Evolutionary conservation across 2,329 filamentous ascomycete species (phyloP).

Genomic region (Aureobasidium musti): DNA sequence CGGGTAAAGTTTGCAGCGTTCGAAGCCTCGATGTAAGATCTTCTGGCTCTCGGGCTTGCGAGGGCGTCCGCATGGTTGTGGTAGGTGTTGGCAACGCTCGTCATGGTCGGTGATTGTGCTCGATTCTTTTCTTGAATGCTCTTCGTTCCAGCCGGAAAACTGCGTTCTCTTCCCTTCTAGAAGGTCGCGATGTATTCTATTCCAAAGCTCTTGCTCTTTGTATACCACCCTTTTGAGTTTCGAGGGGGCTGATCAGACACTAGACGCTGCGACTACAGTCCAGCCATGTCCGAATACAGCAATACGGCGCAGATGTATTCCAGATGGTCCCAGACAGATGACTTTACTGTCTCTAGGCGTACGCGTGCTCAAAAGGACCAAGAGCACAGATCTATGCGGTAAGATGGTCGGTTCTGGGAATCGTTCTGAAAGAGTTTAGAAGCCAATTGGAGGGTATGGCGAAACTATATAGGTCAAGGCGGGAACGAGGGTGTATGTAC

Average conservation of each 20-base stretch:
- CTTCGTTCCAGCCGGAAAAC: background rate
- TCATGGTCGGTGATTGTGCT: conserved; percentile 24
- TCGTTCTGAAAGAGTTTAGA: background rate
- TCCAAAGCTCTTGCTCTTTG: conserved; percentile 3
- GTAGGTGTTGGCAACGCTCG: conserved; percentile 13
- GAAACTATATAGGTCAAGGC: background rate
- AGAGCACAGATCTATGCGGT: background rate
- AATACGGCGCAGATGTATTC: background rate
- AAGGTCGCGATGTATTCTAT: background rate
- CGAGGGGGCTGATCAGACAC: background rate
- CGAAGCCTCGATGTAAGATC: conserved; percentile 1
- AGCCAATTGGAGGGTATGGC: background rate
- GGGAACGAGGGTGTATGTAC: background rate
- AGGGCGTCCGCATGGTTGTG: background rate
- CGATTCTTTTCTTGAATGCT: background rate
- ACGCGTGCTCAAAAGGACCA: background rate
- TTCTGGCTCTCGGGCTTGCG: conserved; percentile 9
- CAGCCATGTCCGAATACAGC: conserved; percentile 6
- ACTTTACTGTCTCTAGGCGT: background rate
- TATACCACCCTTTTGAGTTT: background rate
- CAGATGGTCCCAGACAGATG: background rate
- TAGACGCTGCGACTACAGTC: background rate
- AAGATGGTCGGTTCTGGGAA: background rate
- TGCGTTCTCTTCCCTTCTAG: background rate
- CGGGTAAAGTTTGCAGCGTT: conserved; percentile 47